A percentile compares a stretch with the other conserved stretches of the same genome.
Conservation (phyloP, 257 asterid species). For the Eucommia ulmoides region DNA sequence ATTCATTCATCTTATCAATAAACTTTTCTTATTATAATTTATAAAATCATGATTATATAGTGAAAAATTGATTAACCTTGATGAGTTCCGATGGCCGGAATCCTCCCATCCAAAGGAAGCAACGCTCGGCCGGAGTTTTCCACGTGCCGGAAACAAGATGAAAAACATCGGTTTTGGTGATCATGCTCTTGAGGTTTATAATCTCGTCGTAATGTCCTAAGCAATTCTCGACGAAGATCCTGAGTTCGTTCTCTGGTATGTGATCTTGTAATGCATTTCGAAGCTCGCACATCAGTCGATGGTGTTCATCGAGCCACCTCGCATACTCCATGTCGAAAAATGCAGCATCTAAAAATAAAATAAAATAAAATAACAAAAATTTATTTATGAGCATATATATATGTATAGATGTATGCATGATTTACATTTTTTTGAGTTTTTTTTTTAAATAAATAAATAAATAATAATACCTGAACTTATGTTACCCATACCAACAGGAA, state of each 20-base stretch:
- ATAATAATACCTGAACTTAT: slow-evolving; percentile 41
- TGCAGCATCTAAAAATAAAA: slow-evolving; percentile 28
- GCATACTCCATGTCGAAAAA: slow-evolving; percentile 68
- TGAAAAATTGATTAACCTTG: slow-evolving; percentile 31
- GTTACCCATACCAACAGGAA: slow-evolving; percentile 34
- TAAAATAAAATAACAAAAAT: background rate
- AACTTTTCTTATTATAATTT: background rate
- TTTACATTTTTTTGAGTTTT: no score
- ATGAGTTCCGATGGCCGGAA: slow-evolving; percentile 80
- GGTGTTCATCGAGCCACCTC: slow-evolving; percentile 84
- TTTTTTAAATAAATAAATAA: no score
- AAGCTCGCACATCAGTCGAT: slow-evolving; percentile 54
- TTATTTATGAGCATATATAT: background rate
- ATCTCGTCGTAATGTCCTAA: slow-evolving; percentile 53
- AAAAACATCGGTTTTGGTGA: slow-evolving; percentile 55
- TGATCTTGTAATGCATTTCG: slow-evolving; percentile 54
- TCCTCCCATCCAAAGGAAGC: slow-evolving; percentile 88
- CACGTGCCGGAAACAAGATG: slow-evolving; percentile 78
- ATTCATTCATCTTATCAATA: background rate
- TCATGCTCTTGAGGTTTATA: slow-evolving; percentile 42
- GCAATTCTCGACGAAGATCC: slow-evolving; percentile 42
- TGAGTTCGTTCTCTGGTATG: slow-evolving; percentile 60
- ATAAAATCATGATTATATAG: background rate
- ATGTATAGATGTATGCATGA: background rate
- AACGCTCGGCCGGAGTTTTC: slow-evolving; percentile 88